Percentiles rank a stretch among this genome's conserved stretches.
phyloP scores from a whole-genome alignment of 1,284 basidiomycete species.

The Tausonia pullulans region DNA sequence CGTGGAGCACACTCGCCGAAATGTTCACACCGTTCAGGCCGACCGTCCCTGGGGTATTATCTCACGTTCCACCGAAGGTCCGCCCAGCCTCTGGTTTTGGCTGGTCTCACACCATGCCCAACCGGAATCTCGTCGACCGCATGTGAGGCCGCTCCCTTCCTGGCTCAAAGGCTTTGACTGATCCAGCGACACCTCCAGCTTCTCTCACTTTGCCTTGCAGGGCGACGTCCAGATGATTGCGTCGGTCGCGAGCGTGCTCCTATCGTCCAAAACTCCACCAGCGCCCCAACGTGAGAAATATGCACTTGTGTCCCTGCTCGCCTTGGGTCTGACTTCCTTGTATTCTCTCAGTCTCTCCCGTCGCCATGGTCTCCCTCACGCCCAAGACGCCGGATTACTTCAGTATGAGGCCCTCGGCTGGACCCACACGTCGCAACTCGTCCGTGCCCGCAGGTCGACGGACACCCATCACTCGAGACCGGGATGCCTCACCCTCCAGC shows the following conservation, averaged over 20 bases:
- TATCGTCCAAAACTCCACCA: background rate
- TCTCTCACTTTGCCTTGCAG: constrained; percentile 48
- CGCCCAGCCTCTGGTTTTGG: background rate
- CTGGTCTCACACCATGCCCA: background rate
- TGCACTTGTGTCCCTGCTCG: background rate
- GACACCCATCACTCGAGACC: too few species aligned
- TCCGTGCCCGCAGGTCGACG: background rate
- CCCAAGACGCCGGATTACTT: too few species aligned
- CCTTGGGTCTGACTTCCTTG: background rate
- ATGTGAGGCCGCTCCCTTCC: constrained; percentile 4
- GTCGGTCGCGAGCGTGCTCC: constrained; percentile 58
- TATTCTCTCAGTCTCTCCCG: too few species aligned
- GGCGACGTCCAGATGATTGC: constrained; percentile 74
- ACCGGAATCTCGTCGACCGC: background rate
- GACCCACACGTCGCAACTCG: background rate
- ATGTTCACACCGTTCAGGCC: constrained; percentile 16
- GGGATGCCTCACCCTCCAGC: too few species aligned
- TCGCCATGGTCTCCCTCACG: too few species aligned
- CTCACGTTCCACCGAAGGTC: constrained; percentile 18
- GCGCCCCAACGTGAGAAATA: background rate
- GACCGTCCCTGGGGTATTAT: background rate
- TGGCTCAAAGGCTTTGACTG: constrained; percentile 20
- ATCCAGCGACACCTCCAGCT: constrained; percentile 38
- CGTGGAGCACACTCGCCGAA: constrained; percentile 12
- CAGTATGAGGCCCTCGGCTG: background rate